A percentile compares a stretch with the other conserved stretches of the same genome.
phyloP scores from a whole-genome alignment of 495 filamentous ascomycete genomes.

The Polyplosphaeria fusca region DNA sequence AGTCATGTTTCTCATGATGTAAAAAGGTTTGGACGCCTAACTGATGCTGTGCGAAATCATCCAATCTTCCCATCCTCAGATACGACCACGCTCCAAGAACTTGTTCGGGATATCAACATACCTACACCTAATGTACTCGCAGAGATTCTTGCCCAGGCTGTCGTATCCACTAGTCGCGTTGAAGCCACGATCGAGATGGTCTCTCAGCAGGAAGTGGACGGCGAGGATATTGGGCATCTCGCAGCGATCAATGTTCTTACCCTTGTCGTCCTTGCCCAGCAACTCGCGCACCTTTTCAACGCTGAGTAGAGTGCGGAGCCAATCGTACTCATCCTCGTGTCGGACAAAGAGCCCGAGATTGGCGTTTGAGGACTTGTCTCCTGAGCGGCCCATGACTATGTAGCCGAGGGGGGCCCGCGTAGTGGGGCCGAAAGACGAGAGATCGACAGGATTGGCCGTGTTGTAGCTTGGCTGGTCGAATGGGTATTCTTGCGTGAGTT shows the following conservation, averaged over 20 bases:
- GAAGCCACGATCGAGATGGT: constrained; percentile 15
- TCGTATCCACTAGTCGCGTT: constrained; percentile 9
- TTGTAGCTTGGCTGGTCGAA: constrained; percentile 13
- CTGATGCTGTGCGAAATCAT: background rate
- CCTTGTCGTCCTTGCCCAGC: constrained; percentile 13
- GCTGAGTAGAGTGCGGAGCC: constrained; percentile 17
- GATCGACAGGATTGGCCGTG: constrained; percentile 9
- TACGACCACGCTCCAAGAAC: constrained; percentile 12
- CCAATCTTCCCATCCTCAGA: background rate
- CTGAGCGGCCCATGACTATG: constrained; percentile 14
- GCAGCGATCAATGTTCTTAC: constrained; percentile 18
- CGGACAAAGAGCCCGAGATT: constrained; percentile 23
- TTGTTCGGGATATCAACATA: constrained; percentile 17
- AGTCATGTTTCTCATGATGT: too few relatives aligned
- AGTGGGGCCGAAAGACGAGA: constrained; percentile 20
- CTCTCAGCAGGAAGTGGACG: constrained; percentile 16
- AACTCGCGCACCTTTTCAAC: constrained; percentile 8
- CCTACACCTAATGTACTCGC: constrained; percentile 12
- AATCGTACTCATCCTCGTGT: constrained; percentile 15
- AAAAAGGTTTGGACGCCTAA: constrained; percentile 9
- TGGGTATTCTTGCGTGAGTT: constrained; percentile 6
- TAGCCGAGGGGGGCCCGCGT: constrained; percentile 23
- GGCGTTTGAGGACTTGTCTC: constrained; percentile 20
- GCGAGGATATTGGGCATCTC: constrained; percentile 17
- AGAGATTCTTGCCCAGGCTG: constrained; percentile 13